These are phyloP conservation scores for Penicillium sclerotigenum DNA, from an alignment of 2,329 filamentous ascomycete genomes.

Conservation along the genomic window DNA sequence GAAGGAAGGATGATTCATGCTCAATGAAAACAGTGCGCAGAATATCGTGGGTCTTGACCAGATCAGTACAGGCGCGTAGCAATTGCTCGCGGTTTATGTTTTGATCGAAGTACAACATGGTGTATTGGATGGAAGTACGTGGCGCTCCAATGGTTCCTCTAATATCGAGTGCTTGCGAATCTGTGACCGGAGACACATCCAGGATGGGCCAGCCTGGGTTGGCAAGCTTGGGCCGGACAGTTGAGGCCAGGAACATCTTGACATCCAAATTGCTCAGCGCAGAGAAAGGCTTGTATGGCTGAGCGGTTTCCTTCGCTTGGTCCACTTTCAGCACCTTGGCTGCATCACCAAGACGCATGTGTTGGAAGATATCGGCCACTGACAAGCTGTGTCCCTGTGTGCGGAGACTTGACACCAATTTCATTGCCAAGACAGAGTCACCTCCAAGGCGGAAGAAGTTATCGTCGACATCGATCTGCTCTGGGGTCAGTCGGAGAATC, in stretches of 20 bases:
- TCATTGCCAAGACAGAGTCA: constrained; percentile 61
- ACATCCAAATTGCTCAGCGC: constrained; percentile 42
- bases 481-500: constrained; percentile 23
- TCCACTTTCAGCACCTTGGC: constrained; percentile 49
- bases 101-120: constrained; percentile 57
- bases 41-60: constrained; percentile 60
- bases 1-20: constrained; percentile 48
- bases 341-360: constrained; percentile 50
- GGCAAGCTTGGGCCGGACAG: constrained; percentile 50
- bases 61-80: constrained; percentile 38
- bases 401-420: constrained; percentile 48
- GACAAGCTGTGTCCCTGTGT: constrained; percentile 43
- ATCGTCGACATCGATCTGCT: constrained; percentile 53
- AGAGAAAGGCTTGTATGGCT: constrained; percentile 50
- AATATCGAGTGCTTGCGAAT: constrained; percentile 59
- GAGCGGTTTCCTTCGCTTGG: constrained; percentile 18
- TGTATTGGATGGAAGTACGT: constrained; percentile 62
- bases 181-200: constrained; percentile 57
- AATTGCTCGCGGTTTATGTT: constrained; percentile 49
- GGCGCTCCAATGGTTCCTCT: constrained; percentile 56
- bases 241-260: constrained; percentile 44
- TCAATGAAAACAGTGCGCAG: constrained; percentile 63
- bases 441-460: constrained; percentile 62
- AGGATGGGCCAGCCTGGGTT: constrained; percentile 49
- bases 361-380: constrained; percentile 51